Evolutionary conservation across 2,329 filamentous ascomycete species (phyloP).

Genomic region (Ophiobolus disseminans): DNA sequence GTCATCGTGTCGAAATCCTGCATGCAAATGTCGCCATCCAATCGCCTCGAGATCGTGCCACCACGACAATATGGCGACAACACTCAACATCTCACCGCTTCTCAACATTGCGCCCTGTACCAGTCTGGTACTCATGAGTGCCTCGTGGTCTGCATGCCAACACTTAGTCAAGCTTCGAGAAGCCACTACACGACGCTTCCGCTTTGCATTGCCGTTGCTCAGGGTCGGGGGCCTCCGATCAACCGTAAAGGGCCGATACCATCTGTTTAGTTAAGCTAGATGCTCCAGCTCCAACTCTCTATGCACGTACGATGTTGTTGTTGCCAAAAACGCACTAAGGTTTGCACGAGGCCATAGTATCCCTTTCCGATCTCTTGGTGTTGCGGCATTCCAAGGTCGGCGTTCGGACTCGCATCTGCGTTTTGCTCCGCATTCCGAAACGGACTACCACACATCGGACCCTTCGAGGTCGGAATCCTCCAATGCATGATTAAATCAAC

Average conservation of each 20-base stretch:
- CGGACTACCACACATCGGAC: not conserved
- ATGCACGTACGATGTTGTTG: not conserved
- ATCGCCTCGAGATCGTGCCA: conserved; percentile 17
- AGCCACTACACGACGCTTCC: conserved; percentile 3
- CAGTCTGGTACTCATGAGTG: not conserved
- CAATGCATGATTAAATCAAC: not conserved
- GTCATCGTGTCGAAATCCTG: conserved; percentile 22
- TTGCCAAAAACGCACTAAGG: conserved; percentile 7
- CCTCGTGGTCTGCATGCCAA: not conserved
- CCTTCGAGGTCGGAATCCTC: not conserved
- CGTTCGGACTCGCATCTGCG: conserved; percentile 3
- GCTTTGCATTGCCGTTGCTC: conserved; percentile 19
- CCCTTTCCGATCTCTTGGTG: not conserved
- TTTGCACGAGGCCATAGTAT: too few species aligned
- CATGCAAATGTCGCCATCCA: conserved; percentile 23
- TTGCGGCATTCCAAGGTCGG: conserved; percentile 7
- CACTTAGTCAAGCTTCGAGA: conserved; percentile 6
- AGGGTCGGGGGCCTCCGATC: conserved; percentile 4
- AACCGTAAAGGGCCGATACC: conserved; percentile 7
- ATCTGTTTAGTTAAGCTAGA: not conserved
- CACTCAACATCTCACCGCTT: conserved; percentile 20
- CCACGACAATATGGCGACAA: conserved; percentile 21
- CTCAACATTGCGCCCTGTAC: not conserved
- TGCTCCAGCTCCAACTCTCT: too few species aligned
- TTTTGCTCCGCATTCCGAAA: conserved; percentile 4